Evolutionary conservation across 371 early-diverging fungal species (phyloP).

Genomic region (Saksenaea vasiformis): DNA sequence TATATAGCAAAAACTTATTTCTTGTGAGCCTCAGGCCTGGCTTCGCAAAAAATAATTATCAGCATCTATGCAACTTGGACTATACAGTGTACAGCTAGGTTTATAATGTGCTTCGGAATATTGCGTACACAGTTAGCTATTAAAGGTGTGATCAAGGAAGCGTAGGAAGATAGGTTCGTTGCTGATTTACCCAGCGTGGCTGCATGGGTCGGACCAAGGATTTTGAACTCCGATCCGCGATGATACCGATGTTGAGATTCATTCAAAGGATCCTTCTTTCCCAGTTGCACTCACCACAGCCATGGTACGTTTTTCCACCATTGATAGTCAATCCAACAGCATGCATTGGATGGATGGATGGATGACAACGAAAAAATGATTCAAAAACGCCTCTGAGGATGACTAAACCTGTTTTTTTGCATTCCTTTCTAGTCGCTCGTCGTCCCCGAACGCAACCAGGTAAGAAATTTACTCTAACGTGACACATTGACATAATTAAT

Average conservation of each 20-base stretch:
- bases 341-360: slow-evolving; percentile 19
- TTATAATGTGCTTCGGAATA: too few species aligned
- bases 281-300: background rate
- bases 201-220: background rate
- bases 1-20: too few species aligned
- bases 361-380: slow-evolving; percentile 4
- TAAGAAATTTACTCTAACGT: background rate
- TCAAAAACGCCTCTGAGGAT: background rate
- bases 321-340: background rate
- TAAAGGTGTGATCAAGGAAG: too few species aligned
- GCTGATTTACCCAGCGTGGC: too few species aligned
- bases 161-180: too few species aligned
- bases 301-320: background rate
- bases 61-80: too few species aligned
- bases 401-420: slow-evolving; percentile 5
- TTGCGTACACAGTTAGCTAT: too few species aligned
- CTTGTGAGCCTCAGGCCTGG: too few species aligned
- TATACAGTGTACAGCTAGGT: too few species aligned
- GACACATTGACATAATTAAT: background rate
- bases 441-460: slow-evolving; percentile 79
- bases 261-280: background rate
- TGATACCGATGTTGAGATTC: background rate
- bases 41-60: too few species aligned
- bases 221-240: background rate
- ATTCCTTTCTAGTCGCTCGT: slow-evolving; percentile 72